Evolutionary conservation across 2,329 filamentous ascomycete genomes (phyloP).

Genomic region (Colletotrichum paranaense): DNA sequence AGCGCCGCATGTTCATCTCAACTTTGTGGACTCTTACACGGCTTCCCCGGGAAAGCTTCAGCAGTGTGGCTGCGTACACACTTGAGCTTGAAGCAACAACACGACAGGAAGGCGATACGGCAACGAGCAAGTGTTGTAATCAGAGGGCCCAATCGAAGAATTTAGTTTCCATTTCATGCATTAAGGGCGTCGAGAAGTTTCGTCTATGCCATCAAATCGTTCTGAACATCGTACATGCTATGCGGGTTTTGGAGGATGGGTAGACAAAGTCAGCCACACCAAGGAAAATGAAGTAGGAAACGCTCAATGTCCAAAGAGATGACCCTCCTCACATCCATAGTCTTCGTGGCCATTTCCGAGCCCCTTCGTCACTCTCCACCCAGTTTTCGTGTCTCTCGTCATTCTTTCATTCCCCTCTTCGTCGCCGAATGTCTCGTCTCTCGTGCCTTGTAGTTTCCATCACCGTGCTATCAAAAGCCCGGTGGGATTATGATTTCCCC

Average conservation of each 20-base stretch:
- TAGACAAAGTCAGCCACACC: neutral
- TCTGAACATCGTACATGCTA: constrained; percentile 33
- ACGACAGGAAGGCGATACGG: neutral
- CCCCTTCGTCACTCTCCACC: neutral
- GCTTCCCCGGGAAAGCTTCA: neutral
- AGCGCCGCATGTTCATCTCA: constrained; percentile 8
- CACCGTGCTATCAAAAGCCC: neutral
- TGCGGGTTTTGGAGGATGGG: neutral
- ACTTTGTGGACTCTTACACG: neutral
- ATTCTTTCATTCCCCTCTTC: neutral
- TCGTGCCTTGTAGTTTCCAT: neutral
- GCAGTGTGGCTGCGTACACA: neutral
- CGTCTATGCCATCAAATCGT: constrained; percentile 27
- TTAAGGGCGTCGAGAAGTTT: constrained; percentile 3
- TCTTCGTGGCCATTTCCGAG: neutral
- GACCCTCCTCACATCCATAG: neutral
- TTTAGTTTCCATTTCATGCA: neutral
- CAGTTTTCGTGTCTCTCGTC: neutral
- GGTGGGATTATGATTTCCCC: constrained; percentile 2
- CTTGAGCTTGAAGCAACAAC: neutral
- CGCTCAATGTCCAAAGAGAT: constrained; percentile 28
- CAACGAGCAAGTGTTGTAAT: neutral
- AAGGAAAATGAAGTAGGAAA: constrained; percentile 20
- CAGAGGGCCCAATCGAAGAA: neutral
- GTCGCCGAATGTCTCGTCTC: constrained; percentile 22